phyloP scores from a whole-genome alignment of 2,329 filamentous ascomycete species.

The Ambrosiella beaveri region DNA sequence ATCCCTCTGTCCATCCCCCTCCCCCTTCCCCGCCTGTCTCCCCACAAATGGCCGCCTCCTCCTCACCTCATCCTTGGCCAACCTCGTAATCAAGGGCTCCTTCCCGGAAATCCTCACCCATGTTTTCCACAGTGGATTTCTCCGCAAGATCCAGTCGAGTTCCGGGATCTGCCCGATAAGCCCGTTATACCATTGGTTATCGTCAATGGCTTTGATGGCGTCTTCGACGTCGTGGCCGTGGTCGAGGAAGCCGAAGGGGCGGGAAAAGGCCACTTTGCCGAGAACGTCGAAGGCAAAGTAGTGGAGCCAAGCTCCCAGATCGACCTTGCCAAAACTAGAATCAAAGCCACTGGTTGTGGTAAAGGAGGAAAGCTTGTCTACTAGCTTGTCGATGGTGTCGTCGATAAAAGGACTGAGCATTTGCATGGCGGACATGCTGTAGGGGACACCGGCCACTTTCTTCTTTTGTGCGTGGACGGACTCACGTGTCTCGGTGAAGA shows the following conservation, averaged over 20 bases:
- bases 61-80: constrained; percentile 32
- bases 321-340: constrained; percentile 17
- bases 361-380: constrained; percentile 25
- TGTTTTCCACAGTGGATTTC: constrained; percentile 29
- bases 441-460: constrained; percentile 32
- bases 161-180: constrained; percentile 34
- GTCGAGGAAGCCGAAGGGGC: constrained; percentile 23
- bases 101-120: constrained; percentile 25
- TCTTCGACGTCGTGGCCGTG: constrained; percentile 13
- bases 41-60: constrained; percentile 29
- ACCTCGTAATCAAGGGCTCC: constrained; percentile 32
- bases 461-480: constrained; percentile 38
- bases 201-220: constrained; percentile 26
- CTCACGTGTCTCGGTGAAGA: constrained; percentile 38
- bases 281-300: constrained; percentile 18
- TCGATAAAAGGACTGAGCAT: constrained; percentile 34
- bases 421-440: constrained; percentile 36
- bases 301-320: constrained; percentile 30
- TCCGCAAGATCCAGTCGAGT: constrained; percentile 29
- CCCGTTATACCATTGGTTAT: constrained; percentile 34
- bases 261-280: constrained; percentile 21
- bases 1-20: constrained; percentile 30
- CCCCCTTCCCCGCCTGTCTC: constrained; percentile 25
- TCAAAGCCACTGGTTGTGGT: constrained; percentile 15
- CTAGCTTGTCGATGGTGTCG: constrained; percentile 31